Evolutionary conservation across 2,329 filamentous ascomycete species (phyloP).

Genomic region (Blastomyces silverae): DNA sequence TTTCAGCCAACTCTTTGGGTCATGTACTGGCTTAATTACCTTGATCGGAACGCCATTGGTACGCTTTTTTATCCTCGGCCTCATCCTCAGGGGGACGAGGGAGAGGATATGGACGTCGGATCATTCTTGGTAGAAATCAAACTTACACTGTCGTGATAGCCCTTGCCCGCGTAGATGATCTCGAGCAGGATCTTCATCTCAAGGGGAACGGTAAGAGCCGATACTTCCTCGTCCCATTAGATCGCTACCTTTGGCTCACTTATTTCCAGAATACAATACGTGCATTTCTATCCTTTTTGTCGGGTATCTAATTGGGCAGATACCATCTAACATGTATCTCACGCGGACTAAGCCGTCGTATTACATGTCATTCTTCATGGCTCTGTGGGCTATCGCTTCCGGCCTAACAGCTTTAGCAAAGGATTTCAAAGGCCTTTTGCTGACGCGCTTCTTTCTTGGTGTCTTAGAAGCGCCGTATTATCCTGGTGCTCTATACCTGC

Average conservation of each 20-base stretch:
- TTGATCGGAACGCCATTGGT: constrained; percentile 4
- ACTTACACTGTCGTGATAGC: not conserved
- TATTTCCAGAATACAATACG: constrained; percentile 2
- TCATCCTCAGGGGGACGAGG: not conserved
- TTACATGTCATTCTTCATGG: constrained; percentile 38
- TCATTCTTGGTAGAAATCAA: not conserved
- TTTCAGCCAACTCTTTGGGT: constrained; percentile 8
- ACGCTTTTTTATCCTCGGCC: not conserved
- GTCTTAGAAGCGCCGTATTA: constrained; percentile 44
- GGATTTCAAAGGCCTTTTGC: constrained; percentile 37
- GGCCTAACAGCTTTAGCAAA: constrained; percentile 31
- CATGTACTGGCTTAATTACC: constrained; percentile 9
- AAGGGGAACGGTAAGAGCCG: not conserved
- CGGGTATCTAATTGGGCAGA: constrained; percentile 6
- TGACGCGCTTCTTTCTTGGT: constrained; percentile 36
- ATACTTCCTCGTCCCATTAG: no score
- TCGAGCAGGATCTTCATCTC: constrained; percentile 5
- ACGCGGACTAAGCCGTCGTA: constrained; percentile 36
- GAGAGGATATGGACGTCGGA: not conserved
- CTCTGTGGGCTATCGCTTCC: constrained; percentile 29
- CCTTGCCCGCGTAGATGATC: constrained; percentile 1
- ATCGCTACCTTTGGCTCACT: not conserved
- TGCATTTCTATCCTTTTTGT: constrained; percentile 6
- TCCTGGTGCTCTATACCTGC: constrained; percentile 55
- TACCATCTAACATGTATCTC: constrained; percentile 28